Percentiles rank a stretch among this genome's conserved stretches.
Conservation (phyloP, 2,329 filamentous ascomycete species). For the Aspergillus fumigatus region DNA sequence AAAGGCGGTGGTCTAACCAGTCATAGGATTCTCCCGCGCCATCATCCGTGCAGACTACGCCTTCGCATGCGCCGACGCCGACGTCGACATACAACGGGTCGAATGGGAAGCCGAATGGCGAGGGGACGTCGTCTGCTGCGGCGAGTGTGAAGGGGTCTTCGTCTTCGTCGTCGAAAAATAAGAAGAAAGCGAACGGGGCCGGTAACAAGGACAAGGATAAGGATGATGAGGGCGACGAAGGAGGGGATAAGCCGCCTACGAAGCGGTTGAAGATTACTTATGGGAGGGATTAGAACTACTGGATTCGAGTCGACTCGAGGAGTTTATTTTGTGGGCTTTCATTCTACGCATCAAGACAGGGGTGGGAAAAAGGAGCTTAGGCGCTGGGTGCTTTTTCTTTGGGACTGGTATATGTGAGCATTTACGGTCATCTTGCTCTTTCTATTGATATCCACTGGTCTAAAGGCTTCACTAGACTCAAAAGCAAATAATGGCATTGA, state of each 20-base stretch:
- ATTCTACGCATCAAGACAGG: neutral
- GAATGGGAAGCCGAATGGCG: constrained; percentile 24
- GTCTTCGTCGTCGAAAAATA: constrained; percentile 36
- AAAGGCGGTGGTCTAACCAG: neutral
- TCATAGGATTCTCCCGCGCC: constrained; percentile 40
- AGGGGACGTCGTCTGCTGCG: constrained; percentile 17
- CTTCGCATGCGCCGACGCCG: constrained; percentile 44
- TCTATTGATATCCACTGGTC: constrained; percentile 1
- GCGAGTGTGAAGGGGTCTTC: constrained; percentile 27
- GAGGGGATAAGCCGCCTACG: constrained; percentile 33
- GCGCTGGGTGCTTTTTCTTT: neutral
- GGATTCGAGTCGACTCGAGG: constrained; percentile 1
- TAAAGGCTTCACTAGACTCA: neutral
- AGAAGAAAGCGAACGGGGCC: constrained; percentile 31
- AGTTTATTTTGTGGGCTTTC: constrained; percentile 5
- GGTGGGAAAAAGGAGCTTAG: neutral
- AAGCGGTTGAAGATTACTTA: constrained; percentile 46
- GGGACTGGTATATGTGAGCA: neutral
- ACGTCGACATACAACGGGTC: constrained; percentile 34
- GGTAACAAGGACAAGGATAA: constrained; percentile 19
- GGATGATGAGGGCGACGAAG: constrained; percentile 31
- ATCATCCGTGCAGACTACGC: constrained; percentile 44
- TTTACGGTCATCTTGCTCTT: neutral
- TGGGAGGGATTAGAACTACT: constrained; percentile 32
- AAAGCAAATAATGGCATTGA: neutral